phyloP scores from a whole-genome alignment of 257 asterid genomes.

The Jasminum sambac region DNA sequence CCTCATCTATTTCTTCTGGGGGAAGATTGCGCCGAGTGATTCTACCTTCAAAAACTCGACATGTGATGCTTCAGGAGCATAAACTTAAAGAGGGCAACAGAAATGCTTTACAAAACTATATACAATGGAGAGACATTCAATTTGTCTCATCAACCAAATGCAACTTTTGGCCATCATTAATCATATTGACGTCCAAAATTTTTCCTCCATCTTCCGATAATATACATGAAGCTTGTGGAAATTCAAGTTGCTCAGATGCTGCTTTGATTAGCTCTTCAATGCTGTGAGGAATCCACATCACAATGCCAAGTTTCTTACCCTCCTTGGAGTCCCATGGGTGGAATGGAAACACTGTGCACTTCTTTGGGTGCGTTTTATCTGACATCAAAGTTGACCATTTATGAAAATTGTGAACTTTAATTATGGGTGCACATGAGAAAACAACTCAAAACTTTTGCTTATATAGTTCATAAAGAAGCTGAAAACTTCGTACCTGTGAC shows the following conservation, averaged over 20 bases:
- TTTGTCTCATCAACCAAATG: slow-evolving; percentile 47
- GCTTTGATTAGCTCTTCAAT: slow-evolving; percentile 60
- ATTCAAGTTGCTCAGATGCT: slow-evolving; percentile 48
- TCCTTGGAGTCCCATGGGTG: slow-evolving; percentile 71
- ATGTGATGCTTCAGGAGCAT: not conserved
- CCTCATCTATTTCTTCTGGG: not conserved
- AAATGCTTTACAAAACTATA: not conserved
- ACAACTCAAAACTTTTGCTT: not conserved
- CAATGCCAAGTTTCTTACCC: slow-evolving; percentile 56
- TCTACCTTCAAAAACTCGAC: not conserved
- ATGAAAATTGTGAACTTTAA: not conserved
- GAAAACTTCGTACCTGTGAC: slow-evolving; percentile 42
- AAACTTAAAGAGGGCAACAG: not conserved
- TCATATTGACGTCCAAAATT: slow-evolving; percentile 64
- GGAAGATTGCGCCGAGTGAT: not conserved
- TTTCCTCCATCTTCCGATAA: slow-evolving; percentile 88
- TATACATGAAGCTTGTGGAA: slow-evolving; percentile 42
- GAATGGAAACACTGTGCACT: slow-evolving; percentile 79
- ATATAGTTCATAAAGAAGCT: not conserved
- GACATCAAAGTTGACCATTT: slow-evolving; percentile 10
- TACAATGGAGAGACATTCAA: slow-evolving; percentile 4
- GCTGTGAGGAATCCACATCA: slow-evolving; percentile 71
- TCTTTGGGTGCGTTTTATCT: slow-evolving; percentile 50
- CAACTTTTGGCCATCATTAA: slow-evolving; percentile 65
- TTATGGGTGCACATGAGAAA: not conserved